A percentile compares a stretch with the other conserved stretches of the same genome.
Conservation (phyloP, 164 flowering plant genomes). For the Sedum album region DNA sequence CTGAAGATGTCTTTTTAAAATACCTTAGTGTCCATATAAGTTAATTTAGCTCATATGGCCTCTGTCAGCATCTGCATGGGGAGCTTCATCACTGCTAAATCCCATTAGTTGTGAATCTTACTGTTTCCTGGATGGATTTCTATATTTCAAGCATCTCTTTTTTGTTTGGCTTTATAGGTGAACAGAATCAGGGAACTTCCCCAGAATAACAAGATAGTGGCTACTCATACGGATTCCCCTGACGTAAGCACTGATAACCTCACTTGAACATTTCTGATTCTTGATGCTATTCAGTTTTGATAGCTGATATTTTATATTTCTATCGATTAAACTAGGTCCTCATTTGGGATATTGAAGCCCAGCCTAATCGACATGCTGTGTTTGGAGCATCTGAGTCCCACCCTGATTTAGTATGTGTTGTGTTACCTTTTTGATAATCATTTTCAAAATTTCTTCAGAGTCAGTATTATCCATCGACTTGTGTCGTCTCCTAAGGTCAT, state of each 20-base stretch:
- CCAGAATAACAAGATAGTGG: conserved; percentile 77
- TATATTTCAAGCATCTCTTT: neutral
- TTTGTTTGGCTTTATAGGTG: conserved; percentile 42
- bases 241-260: conserved; percentile 41
- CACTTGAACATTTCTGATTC: neutral
- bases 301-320: neutral
- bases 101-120: neutral
- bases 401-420: conserved; percentile 65
- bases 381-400: conserved; percentile 77
- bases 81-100: neutral
- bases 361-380: conserved; percentile 91
- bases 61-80: neutral
- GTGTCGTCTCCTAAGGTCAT: neutral
- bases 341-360: conserved; percentile 92
- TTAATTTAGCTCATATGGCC: neutral
- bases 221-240: conserved; percentile 94
- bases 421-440: neutral
- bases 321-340: conserved; percentile 49
- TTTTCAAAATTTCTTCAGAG: neutral
- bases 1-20: neutral
- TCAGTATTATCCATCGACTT: neutral
- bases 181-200: conserved; percentile 96
- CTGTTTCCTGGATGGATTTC: neutral
- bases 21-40: neutral
- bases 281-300: neutral